A percentile compares a stretch with the other conserved stretches of the same genome.
phyloP scores from a whole-genome alignment of 1,284 basidiomycete genomes.

The Ustilago curta region DNA sequence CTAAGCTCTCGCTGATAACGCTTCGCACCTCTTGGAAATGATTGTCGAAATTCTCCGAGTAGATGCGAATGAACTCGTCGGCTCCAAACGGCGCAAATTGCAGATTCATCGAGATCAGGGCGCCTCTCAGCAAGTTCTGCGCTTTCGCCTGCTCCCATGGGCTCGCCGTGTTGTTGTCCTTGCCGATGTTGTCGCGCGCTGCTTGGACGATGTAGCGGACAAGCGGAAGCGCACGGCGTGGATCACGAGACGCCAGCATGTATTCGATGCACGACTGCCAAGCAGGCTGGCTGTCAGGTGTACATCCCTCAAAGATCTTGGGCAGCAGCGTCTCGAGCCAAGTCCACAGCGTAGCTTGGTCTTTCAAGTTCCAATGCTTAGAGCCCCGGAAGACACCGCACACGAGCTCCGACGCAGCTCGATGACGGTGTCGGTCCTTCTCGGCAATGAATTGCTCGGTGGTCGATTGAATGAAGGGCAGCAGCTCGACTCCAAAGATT shows the following conservation, averaged over 20 bases:
- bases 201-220: slow-evolving; percentile 74
- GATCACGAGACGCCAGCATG: slow-evolving; percentile 82
- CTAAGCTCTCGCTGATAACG: slow-evolving; percentile 70
- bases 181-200: slow-evolving; percentile 50
- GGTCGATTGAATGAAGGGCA: slow-evolving; percentile 75
- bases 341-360: slow-evolving; percentile 78
- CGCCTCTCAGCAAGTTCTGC: slow-evolving; percentile 73
- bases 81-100: slow-evolving; percentile 54
- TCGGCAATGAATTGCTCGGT: slow-evolving; percentile 77
- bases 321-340: slow-evolving; percentile 83
- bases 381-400: slow-evolving; percentile 80
- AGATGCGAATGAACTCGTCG: slow-evolving; percentile 60
- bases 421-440: slow-evolving; percentile 87
- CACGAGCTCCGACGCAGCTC: slow-evolving; percentile 88
- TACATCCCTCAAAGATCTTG: slow-evolving; percentile 75
- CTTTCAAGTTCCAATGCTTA: slow-evolving; percentile 85
- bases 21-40: slow-evolving; percentile 70
- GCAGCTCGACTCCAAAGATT: slow-evolving; percentile 74
- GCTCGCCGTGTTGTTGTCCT: slow-evolving; percentile 47
- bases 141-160: slow-evolving; percentile 65
- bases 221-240: slow-evolving; percentile 81
- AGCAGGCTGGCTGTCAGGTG: slow-evolving; percentile 71
- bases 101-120: slow-evolving; percentile 51
- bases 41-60: slow-evolving; percentile 63
- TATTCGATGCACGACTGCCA: slow-evolving; percentile 71